A percentile compares a stretch with the other conserved stretches of the same genome.
Conservation (phyloP, 352 stramenopile genomes). For the Globisporangium ultimum region DNA sequence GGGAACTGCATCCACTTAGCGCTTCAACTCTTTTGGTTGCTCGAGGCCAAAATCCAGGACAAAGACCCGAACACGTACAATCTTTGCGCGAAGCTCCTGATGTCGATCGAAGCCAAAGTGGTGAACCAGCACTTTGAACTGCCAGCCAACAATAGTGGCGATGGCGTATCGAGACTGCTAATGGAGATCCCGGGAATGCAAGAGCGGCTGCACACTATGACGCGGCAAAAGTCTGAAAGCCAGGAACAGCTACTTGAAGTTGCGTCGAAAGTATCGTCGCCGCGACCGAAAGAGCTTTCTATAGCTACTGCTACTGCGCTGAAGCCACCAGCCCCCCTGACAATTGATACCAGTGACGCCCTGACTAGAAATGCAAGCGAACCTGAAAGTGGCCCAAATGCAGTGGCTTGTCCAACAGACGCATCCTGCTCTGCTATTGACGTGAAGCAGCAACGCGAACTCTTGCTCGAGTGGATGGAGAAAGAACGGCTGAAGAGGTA, state of each 20-base stretch:
- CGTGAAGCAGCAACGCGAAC: constrained; percentile 32
- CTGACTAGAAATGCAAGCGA: neutral
- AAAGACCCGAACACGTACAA: constrained; percentile 74
- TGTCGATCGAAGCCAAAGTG: constrained; percentile 82
- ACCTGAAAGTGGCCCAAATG: neutral
- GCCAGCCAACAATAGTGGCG: constrained; percentile 20
- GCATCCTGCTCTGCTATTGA: constrained; percentile 5
- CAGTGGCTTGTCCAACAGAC: neutral
- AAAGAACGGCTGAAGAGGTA: constrained; percentile 75
- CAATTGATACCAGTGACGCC: neutral
- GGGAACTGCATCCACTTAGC: constrained; percentile 81
- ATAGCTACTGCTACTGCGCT: neutral
- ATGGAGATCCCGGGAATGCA: constrained; percentile 59
- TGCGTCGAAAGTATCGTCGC: constrained; percentile 4
- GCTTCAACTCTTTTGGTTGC: constrained; percentile 68
- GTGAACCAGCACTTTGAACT: constrained; percentile 79
- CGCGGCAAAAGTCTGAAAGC: constrained; percentile 11
- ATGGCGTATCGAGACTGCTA: constrained; percentile 41
- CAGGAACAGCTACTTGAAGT: constrained; percentile 2
- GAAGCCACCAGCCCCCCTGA: neutral
- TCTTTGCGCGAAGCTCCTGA: constrained; percentile 69
- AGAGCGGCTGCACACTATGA: constrained; percentile 36
- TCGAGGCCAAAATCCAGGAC: constrained; percentile 75
- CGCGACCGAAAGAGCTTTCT: constrained; percentile 9
- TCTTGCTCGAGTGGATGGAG: constrained; percentile 74